Base-by-base conservation (phyloP, 257 asterid species). In the Solanum tarapatanum region DNA sequence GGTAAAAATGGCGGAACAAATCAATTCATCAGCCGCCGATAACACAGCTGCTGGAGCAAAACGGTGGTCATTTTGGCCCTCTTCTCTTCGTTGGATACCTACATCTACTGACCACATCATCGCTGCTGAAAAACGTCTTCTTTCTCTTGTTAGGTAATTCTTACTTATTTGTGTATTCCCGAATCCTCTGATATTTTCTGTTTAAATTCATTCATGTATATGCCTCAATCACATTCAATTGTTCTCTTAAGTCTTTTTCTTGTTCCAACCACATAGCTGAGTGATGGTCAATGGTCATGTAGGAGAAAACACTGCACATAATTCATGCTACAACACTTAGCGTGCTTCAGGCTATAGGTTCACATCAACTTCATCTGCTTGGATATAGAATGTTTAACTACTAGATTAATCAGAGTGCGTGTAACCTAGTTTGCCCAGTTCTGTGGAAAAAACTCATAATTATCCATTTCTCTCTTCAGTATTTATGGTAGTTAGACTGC, bases 31-130 rank as follows among this genome's bases (percentile, higher is more conserved):
- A 12, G 66, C 92, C 33, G 75, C 90, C 14, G 36, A 68, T 12
- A 36, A 89, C 14, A 84, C 91, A 64, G 26, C 87, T 33, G 64
- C 89, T 39, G 26, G 88, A 8, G 82, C 86, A 3, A 90, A 87
- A 87, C 90, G 86, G 62, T 88, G 92, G 60, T 91, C 95, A 12
- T 86, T 91, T 4, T 95, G 98, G 99, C 97, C 98, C 7, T 87
- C 95, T 11, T 41, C 90, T 41, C 90, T 95, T 66, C 98, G 98
- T 2, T 97, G 99, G 99, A 91, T 94, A 77, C 99, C 99, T 19
- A 94, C 99, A 88, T 97, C 99, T 86, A 93, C 98, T 90, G 97
- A 94, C 55, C 98, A 92, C 90, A 93, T 95, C 93, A 94, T 97
- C 90, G 94, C 94, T 73, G 92, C 99, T 32, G 99, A 97, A 66